Base-by-base conservation (phyloP, 768 basidiomycete species). In the Hygrophorus pudorinus region DNA sequence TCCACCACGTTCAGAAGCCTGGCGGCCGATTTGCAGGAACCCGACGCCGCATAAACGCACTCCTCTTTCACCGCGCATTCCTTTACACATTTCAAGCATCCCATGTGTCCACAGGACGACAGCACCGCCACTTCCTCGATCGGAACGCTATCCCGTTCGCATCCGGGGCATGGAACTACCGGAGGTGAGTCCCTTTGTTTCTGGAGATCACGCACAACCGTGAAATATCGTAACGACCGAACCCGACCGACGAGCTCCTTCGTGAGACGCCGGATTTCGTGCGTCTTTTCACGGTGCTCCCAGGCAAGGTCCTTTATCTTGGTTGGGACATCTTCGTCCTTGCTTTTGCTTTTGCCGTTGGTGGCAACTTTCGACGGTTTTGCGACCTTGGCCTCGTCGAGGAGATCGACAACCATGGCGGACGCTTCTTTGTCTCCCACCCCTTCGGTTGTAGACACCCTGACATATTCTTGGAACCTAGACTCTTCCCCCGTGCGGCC, bases 171-270 rank as follows among this genome's bases (percentile, higher is more conserved):
- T 7, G 71, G 61, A 31, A 85, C 68, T 21, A 66, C 63, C 13
- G 77, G 70, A 7, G 80, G 78, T 9, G 63, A 63, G 24, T 79
- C 79, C 20, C 69, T 67, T 54, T 86, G 80, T 55, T 76, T 81
- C 59, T 96, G 91, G 34, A 93, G 70, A 53, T 92, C 86, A 34
- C 89, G 84, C 33, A 96, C 89, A 42, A 85, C 84, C 5, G 76
- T 86, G 67, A 97, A 96, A 65, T 90, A 96, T 35, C 92, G 85
- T 29, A 89, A 70, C 2, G 92, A 96, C 35, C 92, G 81, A 38
- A 88, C 78, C 39, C 92, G 85, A 24, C 89, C 90, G 20, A 88
- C 81, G 41, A 94, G 76, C 60, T 96, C 93, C 60, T 91, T 92
- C 28, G 78, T 78, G 37, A 96, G 65, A 38, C 81, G 76, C 37